Conservation (phyloP, 2,329 filamentous ascomycete genomes). For the Alternaria longipes region DNA sequence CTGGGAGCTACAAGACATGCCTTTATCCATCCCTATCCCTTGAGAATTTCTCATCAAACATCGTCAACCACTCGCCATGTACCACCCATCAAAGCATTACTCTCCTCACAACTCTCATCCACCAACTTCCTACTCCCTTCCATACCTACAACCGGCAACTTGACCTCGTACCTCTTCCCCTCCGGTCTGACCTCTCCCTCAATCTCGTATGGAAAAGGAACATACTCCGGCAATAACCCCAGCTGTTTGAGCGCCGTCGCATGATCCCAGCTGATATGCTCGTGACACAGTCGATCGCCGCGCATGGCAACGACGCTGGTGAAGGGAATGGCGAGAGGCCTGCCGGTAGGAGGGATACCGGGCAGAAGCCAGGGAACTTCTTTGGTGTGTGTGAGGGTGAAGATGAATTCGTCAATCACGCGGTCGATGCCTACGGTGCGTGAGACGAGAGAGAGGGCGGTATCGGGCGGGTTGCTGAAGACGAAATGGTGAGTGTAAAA, state of each 20-base stretch:
- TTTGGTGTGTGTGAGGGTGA: constrained; percentile 46
- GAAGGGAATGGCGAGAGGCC: constrained; percentile 66
- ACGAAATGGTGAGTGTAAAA: constrained; percentile 82
- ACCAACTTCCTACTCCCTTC: constrained; percentile 64
- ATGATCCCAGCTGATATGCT: constrained; percentile 78
- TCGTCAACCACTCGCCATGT: constrained; percentile 42
- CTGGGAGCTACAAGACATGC: no score
- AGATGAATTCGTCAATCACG: constrained; percentile 58
- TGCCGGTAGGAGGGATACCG: constrained; percentile 44
- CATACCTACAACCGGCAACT: constrained; percentile 67
- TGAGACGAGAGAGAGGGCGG: constrained; percentile 72
- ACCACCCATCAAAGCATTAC: constrained; percentile 65
- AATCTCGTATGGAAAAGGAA: constrained; percentile 63
- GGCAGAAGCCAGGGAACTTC: constrained; percentile 49
- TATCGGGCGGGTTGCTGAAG: constrained; percentile 74
- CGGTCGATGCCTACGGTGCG: constrained; percentile 76
- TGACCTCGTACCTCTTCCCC: constrained; percentile 64
- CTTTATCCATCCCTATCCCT: no score
- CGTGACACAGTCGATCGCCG: constrained; percentile 73
- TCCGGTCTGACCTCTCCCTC: constrained; percentile 43
- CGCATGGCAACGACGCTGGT: constrained; percentile 72
- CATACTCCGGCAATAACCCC: constrained; percentile 70
- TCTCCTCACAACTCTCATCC: constrained; percentile 59
- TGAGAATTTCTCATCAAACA: constrained; percentile 8
- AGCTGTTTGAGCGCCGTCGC: constrained; percentile 69